Base-by-base conservation (phyloP, 2,329 filamentous ascomycete species). In the Parastagonospora nodorum region DNA sequence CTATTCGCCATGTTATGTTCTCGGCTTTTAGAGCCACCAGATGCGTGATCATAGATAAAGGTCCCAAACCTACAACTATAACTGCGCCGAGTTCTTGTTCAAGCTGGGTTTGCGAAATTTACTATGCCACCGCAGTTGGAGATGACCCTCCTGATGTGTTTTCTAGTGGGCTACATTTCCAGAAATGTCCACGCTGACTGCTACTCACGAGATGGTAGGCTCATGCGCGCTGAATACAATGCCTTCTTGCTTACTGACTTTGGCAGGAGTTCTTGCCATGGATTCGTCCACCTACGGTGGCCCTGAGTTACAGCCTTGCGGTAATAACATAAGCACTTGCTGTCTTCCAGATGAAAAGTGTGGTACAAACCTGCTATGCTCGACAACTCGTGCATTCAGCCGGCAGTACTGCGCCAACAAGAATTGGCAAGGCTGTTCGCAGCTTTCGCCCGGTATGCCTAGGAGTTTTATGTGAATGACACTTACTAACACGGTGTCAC, bases 361-460 rank as follows among this genome's bases (percentile, higher is more conserved):
- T 31, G 51, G 51, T 16, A 40, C 42, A 14, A 54, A 54, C 19
- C 43, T 54, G 8, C 27, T 54, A 4, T 54, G 51, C 35, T 19
- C 40, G 3, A 7, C 24, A 1, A 15, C n/a, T 2, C 35, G 19
- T 7, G 11, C 15, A 9, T 14, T 44, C 4, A 30, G 33, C 2
- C 42, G 51, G 7, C 36, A 50, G 31, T 54, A 54, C 14, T 54
- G 51, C 32, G 40, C 28, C 2, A 19, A 40, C 16, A 16, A 42
- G 2, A 5, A 19, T 2, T 54, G 46, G 47, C 29, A 41, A 8
- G 35, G 36, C 4, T 54, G 51, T 19, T 54, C 51, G 5, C 15
- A 28, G 16, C n/a, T 48, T 16, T 52, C 40, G 27, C 16, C 50
- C 9, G 37, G 37, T 39, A 3, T 5, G 15, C 11, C 10, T 39